Evolutionary conservation across 2,329 filamentous ascomycete species (phyloP).

Genomic region (Trichoderma simmonsii): DNA sequence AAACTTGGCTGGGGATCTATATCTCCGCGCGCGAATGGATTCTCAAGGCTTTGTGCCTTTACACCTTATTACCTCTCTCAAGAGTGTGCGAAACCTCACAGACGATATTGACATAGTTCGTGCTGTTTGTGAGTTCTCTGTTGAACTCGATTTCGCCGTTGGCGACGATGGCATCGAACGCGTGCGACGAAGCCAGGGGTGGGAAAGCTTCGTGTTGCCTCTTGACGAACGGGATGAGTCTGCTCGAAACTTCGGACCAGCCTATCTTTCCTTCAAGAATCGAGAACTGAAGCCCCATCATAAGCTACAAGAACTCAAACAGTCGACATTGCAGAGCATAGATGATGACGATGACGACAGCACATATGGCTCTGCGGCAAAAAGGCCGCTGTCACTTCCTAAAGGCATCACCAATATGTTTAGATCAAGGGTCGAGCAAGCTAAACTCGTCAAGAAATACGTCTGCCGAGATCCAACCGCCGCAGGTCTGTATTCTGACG

Average conservation of each 20-base stretch:
- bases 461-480: not conserved
- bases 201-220: constrained; percentile 76
- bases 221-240: constrained; percentile 67
- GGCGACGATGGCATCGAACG: constrained; percentile 77
- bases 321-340: not conserved
- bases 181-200: constrained; percentile 69
- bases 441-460: not conserved
- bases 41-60: constrained; percentile 87
- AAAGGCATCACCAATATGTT: too few relatives aligned
- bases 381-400: too few relatives aligned
- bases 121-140: constrained; percentile 68
- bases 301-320: not conserved
- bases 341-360: not conserved
- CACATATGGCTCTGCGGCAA: too few relatives aligned
- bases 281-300: constrained; percentile 15
- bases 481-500: not conserved
- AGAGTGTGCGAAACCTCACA: constrained; percentile 54
- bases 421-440: not conserved
- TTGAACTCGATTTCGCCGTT: constrained; percentile 68
- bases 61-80: constrained; percentile 75
- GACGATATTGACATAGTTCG: constrained; percentile 70
- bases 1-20: constrained; percentile 91
- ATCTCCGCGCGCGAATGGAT: constrained; percentile 87
- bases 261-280: constrained; percentile 38
- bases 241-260: constrained; percentile 71